These are phyloP conservation scores for Mycena galericulata DNA, from an alignment of 768 basidiomycete species.

Conservation along the genomic window DNA sequence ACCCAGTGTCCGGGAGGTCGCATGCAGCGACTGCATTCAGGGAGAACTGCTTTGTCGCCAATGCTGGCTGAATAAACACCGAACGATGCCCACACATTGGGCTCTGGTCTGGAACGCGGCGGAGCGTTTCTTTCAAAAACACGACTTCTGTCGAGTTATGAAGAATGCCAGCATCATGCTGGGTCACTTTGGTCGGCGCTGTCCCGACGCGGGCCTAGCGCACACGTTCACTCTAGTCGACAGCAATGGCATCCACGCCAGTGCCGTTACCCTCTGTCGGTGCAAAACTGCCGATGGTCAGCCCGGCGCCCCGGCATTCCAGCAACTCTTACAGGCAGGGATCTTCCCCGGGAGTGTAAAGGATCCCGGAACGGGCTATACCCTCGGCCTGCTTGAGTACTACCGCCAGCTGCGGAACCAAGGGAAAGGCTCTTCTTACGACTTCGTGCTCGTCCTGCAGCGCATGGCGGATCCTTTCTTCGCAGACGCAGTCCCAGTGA, in stretches of 20 bases:
- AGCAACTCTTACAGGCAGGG: constrained; percentile 22
- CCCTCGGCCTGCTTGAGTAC: constrained; percentile 13
- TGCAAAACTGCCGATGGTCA: neutral
- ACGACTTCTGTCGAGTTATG: constrained; percentile 14
- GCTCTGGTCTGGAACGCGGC: constrained; percentile 8
- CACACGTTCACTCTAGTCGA: constrained; percentile 18
- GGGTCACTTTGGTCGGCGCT: constrained; percentile 3
- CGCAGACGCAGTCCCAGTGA: constrained; percentile 19
- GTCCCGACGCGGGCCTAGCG: neutral
- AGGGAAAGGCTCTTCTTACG: constrained; percentile 15
- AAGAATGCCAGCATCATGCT: neutral
- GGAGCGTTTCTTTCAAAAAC: constrained; percentile 1
- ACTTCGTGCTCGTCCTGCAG: constrained; percentile 20
- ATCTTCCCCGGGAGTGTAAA: constrained; percentile 22
- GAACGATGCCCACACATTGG: constrained; percentile 16
- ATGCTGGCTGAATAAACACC: constrained; percentile 21
- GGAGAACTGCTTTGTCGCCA: constrained; percentile 13
- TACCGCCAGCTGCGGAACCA: constrained; percentile 14
- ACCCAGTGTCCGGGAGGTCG: neutral
- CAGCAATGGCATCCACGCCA: constrained; percentile 28
- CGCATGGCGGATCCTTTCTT: constrained; percentile 22
- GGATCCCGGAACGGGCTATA: constrained; percentile 25
- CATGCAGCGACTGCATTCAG: constrained; percentile 14
- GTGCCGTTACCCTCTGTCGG: constrained; percentile 12
- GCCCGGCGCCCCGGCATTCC: neutral